Base-by-base conservation (phyloP, 2,329 filamentous ascomycete genomes). In the Chaetomiaceae sp. region DNA sequence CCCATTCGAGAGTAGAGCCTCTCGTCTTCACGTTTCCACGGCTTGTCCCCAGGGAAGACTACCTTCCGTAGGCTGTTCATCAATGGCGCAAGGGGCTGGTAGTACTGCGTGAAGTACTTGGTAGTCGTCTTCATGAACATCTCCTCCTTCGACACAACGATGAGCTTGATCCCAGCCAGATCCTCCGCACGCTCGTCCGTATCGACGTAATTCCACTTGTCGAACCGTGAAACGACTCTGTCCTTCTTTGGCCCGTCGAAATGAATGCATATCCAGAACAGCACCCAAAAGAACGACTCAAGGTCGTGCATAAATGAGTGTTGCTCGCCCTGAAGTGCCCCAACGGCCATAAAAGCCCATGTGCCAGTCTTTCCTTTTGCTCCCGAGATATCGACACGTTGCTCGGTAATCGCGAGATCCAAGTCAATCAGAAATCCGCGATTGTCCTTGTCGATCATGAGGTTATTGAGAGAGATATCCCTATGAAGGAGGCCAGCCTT, bases 1-100 rank as follows among this genome's bases (percentile, higher is more conserved):
- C 29, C 21, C 38, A 43, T 50, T 50, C 38, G 47, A 34, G 47
- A 29, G 21, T 42, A 50, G 30, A 50, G 38, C 38, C 20, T 50
- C 38, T 50, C 38, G 38, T 50, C 38, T 43, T 50, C 37, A 20
- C 37, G 47, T 36, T 50, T 34, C 38, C 30, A 50, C 13, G 32
- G 38, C 38, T 43, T 43, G 29, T 43, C 29, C 38, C 18, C 25
- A 25, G 37, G 37, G 29, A 42, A 49, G 45, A 49, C 37, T 20
- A 43, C 21, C 38, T 50, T 50, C 38, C 23, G 30, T 13, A 43
- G 38, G 30, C 30, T 36, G 23, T 36, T 50, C 34, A 50, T 36
- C 14, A 50, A 34, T 29, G 47, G 47, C 23, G 11, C 25, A 34
- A 50, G 47, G 29, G 38, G 38, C 21, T 42, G 30, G 21, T 50